Percentiles rank a stretch among this genome's conserved stretches.
These are phyloP conservation scores for Daldinia eschscholtzii DNA, from an alignment of 2,329 filamentous ascomycete genomes.

Conservation along the genomic window DNA sequence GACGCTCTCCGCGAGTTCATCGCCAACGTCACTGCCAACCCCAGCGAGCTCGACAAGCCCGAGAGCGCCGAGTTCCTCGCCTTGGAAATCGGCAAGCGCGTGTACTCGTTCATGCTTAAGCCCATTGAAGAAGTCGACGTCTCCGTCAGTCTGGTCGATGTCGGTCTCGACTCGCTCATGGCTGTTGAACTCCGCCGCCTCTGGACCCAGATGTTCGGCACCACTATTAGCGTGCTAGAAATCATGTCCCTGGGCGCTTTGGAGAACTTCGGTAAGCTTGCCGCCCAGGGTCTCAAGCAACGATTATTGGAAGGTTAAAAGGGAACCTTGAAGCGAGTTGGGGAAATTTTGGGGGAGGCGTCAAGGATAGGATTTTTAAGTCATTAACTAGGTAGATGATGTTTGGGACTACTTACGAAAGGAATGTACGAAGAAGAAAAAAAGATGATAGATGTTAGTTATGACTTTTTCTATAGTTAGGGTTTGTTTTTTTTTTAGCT, in stretches of 20 bases:
- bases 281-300: conserved; percentile 29
- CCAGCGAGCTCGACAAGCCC: conserved; percentile 17
- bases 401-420: neutral
- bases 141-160: conserved; percentile 26
- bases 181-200: conserved; percentile 57
- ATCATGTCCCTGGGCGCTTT: conserved; percentile 39
- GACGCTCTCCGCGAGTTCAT: conserved; percentile 32
- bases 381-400: neutral
- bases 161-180: conserved; percentile 41
- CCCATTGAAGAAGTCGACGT: conserved; percentile 36
- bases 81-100: conserved; percentile 36
- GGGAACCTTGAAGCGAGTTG: neutral
- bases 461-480: neutral
- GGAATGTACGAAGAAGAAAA: neutral
- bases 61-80: conserved; percentile 26
- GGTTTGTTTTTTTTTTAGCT: neutral
- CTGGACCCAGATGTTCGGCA: conserved; percentile 49
- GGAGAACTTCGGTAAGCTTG: conserved; percentile 39
- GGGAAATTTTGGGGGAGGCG: neutral
- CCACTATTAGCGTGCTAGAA: conserved; percentile 40
- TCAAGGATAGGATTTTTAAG: neutral
- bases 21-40: conserved; percentile 20
- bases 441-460: neutral
- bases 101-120: conserved; percentile 38
- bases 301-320: conserved; percentile 4